Conservation (phyloP, 345 rosid genomes). For the Ricinus communis region DNA sequence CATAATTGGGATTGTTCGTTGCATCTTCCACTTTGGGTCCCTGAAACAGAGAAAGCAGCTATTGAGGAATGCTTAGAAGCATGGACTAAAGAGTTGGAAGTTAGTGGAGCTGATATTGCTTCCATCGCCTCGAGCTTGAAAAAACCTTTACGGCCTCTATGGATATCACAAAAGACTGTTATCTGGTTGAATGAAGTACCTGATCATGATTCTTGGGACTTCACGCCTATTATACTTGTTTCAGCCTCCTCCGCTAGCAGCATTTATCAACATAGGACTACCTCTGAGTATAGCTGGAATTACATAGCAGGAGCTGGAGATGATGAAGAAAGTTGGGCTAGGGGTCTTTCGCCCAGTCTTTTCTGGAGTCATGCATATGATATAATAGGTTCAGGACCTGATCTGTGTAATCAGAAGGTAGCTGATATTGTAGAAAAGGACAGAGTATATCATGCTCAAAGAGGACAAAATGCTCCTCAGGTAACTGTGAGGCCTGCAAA, state of each 20-base stretch:
- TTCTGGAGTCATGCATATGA: constrained; percentile 78
- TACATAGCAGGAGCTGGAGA: constrained; percentile 98
- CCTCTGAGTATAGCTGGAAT: constrained; percentile 85
- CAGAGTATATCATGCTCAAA: constrained; percentile 71
- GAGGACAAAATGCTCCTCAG: constrained; percentile 76
- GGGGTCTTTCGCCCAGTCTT: constrained; percentile 73
- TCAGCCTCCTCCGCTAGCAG: constrained; percentile 64
- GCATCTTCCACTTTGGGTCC: constrained; percentile 93
- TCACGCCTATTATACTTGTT: constrained; percentile 80
- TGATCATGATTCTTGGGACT: constrained; percentile 86
- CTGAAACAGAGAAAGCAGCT: constrained; percentile 66
- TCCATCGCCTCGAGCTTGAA: constrained; percentile 54
- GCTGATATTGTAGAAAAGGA: constrained; percentile 86
- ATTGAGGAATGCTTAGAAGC: constrained; percentile 64
- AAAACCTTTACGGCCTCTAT: constrained; percentile 79
- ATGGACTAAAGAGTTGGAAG: constrained; percentile 70
- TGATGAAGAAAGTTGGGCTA: constrained; percentile 97
- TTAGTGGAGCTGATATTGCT: constrained; percentile 83
- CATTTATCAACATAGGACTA: constrained; percentile 38
- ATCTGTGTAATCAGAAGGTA: constrained; percentile 72
- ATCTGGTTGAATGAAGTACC: constrained; percentile 94
- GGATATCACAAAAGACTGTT: constrained; percentile 86
- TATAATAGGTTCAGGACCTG: constrained; percentile 71
- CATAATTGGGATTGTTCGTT: constrained; percentile 77
- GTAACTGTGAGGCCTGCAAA: constrained; percentile 42